These are phyloP conservation scores for Corylus avellana DNA, from an alignment of 306 rosid genomes.

Conservation along the genomic window DNA sequence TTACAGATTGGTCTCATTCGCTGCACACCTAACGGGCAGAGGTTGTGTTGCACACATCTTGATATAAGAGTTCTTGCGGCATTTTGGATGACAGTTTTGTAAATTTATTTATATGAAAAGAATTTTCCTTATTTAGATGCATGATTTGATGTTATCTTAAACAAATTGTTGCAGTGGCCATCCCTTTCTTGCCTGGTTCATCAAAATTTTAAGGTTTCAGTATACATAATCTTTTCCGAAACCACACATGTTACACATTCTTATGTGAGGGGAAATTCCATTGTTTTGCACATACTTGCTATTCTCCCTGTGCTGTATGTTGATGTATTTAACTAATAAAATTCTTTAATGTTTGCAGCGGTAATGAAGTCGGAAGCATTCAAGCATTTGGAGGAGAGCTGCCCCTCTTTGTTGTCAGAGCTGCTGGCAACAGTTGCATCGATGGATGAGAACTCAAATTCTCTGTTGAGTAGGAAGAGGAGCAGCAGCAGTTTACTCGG, in stretches of 20 bases:
- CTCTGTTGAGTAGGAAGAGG: constrained; percentile 58
- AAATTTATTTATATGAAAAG: not conserved
- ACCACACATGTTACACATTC: not conserved
- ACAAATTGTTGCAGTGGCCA: not conserved
- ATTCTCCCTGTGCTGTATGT: not conserved
- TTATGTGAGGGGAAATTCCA: not conserved
- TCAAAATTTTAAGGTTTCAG: not conserved
- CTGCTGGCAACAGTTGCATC: constrained; percentile 78
- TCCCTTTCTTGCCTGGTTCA: not conserved
- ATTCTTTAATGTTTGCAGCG: constrained; percentile 49
- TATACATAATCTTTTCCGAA: not conserved
- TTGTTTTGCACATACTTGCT: not conserved
- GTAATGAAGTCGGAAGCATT: constrained; percentile 94
- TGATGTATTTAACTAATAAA: constrained; percentile 10
- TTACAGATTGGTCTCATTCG: not conserved
- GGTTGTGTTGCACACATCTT: not conserved
- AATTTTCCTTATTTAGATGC: not conserved
- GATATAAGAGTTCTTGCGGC: not conserved
- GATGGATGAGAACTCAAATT: constrained; percentile 55
- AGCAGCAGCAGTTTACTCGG: constrained; percentile 60
- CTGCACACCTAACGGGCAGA: not conserved
- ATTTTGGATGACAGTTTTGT: not conserved
- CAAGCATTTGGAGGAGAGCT: constrained; percentile 69
- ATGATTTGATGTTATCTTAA: not conserved
- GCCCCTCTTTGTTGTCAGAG: constrained; percentile 78